Conservation (phyloP, 2,329 filamentous ascomycete genomes). For the Lasiodiplodia citricola region DNA sequence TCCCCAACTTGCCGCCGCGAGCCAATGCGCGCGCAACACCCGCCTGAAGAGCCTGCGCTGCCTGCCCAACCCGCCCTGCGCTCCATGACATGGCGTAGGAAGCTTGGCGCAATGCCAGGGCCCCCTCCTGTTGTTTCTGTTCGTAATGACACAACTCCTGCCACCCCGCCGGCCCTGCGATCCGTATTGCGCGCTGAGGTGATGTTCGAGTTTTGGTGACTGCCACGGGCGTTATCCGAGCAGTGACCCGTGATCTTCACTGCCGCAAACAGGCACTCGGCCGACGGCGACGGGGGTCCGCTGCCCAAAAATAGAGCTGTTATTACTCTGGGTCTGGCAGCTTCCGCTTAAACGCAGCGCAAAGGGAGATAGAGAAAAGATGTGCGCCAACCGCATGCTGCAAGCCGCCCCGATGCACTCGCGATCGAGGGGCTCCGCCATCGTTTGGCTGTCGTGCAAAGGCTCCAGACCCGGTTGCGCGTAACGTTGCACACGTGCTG, state of each 20-base stretch:
- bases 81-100: neutral
- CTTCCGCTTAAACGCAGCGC: neutral
- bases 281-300: neutral
- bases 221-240: neutral
- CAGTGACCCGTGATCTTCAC: neutral
- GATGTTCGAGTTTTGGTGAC: constrained; percentile 5
- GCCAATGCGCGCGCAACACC: constrained; percentile 11
- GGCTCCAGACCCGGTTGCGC: neutral
- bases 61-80: constrained; percentile 3
- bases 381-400: constrained; percentile 11
- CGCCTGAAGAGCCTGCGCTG: constrained; percentile 12
- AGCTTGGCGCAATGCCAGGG: neutral
- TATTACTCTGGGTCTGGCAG: neutral
- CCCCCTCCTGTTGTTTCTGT: neutral
- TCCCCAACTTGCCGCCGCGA: neutral
- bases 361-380: neutral
- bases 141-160: neutral
- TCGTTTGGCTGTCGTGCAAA: constrained; percentile 14
- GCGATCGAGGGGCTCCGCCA: constrained; percentile 12
- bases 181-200: constrained; percentile 9
- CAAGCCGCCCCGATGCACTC: constrained; percentile 10
- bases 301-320: constrained; percentile 16
- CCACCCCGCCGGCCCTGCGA: constrained; percentile 12
- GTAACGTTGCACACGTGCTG: constrained; percentile 15
- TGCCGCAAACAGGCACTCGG: neutral